These are phyloP conservation scores for Aspergillus phoenicis DNA, from an alignment of 2,329 filamentous ascomycete species.

Conservation along the genomic window DNA sequence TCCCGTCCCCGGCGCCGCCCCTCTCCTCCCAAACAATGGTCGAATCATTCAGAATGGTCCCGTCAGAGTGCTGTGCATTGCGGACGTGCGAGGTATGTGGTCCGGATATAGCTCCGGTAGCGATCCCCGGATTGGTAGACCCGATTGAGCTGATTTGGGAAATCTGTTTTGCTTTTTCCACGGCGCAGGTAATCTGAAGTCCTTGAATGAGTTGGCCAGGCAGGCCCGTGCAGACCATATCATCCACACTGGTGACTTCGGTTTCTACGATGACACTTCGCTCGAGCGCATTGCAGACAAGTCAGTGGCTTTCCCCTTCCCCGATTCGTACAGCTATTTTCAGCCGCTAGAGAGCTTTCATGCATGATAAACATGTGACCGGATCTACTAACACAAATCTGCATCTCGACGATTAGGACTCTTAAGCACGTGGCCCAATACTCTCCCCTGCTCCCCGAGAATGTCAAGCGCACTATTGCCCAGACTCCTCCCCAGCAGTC, in stretches of 20 bases:
- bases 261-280: slow-evolving; percentile 96
- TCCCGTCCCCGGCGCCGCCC: slow-evolving; percentile 49
- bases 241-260: slow-evolving; percentile 98
- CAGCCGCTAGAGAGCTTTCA: not conserved
- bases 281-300: slow-evolving; percentile 98
- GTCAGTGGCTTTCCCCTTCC: slow-evolving; percentile 55
- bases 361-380: slow-evolving; percentile 2
- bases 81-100: slow-evolving; percentile 53
- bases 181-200: slow-evolving; percentile 80
- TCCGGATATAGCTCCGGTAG: not conserved
- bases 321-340: not conserved
- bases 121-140: not conserved
- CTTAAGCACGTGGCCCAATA: slow-evolving; percentile 98
- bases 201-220: slow-evolving; percentile 93
- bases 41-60: slow-evolving; percentile 52
- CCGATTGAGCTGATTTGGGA: slow-evolving; percentile 24
- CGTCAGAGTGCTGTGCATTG: slow-evolving; percentile 52
- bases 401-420: slow-evolving; percentile 61
- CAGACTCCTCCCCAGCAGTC: slow-evolving; percentile 65
- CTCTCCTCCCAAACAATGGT: slow-evolving; percentile 54
- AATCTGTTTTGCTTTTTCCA: slow-evolving; percentile 20
- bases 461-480: slow-evolving; percentile 67
- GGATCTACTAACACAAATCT: slow-evolving; percentile 21
- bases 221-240: slow-evolving; percentile 95
- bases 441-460: slow-evolving; percentile 86